phyloP scores from a whole-genome alignment of 108 stramenopile species.

The Skeletonema grethae region DNA sequence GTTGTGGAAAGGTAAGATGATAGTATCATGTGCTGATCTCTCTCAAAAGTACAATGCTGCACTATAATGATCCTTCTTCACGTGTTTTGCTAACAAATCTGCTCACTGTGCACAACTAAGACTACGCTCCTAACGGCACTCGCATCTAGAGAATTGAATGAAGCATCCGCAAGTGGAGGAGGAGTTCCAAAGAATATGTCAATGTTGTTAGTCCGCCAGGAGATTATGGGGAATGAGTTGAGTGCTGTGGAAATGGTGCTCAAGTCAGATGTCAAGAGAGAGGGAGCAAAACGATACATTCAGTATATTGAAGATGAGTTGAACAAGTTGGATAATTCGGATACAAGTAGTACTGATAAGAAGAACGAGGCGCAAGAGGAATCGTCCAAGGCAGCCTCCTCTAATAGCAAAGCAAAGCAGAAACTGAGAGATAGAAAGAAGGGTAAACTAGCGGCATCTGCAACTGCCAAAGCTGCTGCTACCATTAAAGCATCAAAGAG shows the following conservation, averaged over 20 bases:
- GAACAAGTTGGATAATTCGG: constrained; percentile 55
- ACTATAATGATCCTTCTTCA: neutral
- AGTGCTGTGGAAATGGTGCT: constrained; percentile 68
- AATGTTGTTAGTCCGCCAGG: constrained; percentile 74
- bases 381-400: constrained; percentile 1
- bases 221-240: constrained; percentile 71
- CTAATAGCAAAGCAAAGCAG: constrained; percentile 39
- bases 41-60: neutral
- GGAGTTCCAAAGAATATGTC: constrained; percentile 68
- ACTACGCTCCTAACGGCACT: constrained; percentile 57
- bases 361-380: constrained; percentile 10
- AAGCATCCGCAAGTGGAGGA: constrained; percentile 15
- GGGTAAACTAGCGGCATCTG: constrained; percentile 19
- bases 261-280: constrained; percentile 70
- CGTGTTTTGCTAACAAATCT: neutral
- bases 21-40: constrained; percentile 13
- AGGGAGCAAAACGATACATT: constrained; percentile 68
- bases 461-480: constrained; percentile 16
- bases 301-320: constrained; percentile 54
- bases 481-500: constrained; percentile 11
- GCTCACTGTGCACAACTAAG: constrained; percentile 13
- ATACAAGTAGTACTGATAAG: neutral
- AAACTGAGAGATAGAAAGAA: constrained; percentile 54
- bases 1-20: constrained; percentile 85
- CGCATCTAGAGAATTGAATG: constrained; percentile 30